Evolutionary conservation across 768 basidiomycete species (phyloP), one percentile per base, ranked within the genome.

Genomic region (Stropharia rugosoannulata): DNA sequence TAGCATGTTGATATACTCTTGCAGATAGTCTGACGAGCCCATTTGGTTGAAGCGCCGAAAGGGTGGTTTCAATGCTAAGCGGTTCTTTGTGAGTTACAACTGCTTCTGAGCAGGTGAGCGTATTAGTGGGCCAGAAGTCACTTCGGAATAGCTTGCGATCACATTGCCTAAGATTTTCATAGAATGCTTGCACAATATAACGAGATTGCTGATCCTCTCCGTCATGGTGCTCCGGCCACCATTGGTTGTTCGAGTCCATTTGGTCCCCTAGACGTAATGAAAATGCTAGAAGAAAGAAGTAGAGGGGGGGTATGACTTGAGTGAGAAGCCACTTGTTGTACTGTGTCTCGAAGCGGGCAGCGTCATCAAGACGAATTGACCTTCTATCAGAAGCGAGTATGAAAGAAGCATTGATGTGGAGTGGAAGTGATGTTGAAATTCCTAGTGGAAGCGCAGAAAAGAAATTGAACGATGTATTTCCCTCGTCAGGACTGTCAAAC

Each of bases 351-450:
- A 59, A 44, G 27, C 64, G 67, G 29, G 60, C 62, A 29, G 68
- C 68, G 3, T 66, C 69, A 59, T 80, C 79, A 43, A 75, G 69
- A 6, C 76, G 71, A 36, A 80, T 73, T 25, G 71, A 68, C 36
- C 80, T 62, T 36, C 80, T 64, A 59, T 83, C 80, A 2, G 76
- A 71, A 0, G 80, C 72, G 4, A 81, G 63, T 40, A 77, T 70
- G 57, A 80, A 81, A 0, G 78, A 73, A 0, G 76, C 80, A 49
- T 72, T 74, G 8, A 81, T 62, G 56, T 83, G 80, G 1, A 77
- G 69, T 0, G 80, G 80, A 0, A 83, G 65, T 3, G 70, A 62
- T 3, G 70, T 77, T 3, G 61, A 19, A 4, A 74, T 68, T 3
- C 74, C 73, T 1, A 82, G 68, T 0, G 79, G 80, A 6, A 82